Conservation (phyloP, 371 early-diverging fungal species). For the Mortierella sp. region DNA sequence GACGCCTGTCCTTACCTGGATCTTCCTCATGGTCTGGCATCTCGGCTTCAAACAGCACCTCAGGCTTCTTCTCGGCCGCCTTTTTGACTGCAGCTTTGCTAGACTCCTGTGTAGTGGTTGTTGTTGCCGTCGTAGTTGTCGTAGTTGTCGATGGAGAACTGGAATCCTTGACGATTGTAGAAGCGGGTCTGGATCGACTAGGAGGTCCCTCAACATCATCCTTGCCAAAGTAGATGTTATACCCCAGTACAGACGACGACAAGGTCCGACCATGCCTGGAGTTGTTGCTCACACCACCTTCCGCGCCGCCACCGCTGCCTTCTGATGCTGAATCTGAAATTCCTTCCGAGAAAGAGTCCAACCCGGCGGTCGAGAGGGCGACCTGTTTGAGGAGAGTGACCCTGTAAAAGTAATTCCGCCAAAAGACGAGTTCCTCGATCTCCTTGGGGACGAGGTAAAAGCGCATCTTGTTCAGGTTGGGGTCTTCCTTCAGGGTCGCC, state of each 20-base stretch:
- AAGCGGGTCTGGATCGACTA: slow-evolving; percentile 23
- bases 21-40: slow-evolving; percentile 57
- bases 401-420: slow-evolving; percentile 86
- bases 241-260: slow-evolving; percentile 38
- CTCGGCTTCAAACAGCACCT: slow-evolving; percentile 49
- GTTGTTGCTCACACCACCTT: slow-evolving; percentile 6
- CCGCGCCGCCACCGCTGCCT: not conserved
- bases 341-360: not conserved
- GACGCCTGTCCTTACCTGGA: slow-evolving; percentile 31
- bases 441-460: slow-evolving; percentile 78
- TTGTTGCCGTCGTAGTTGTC: not conserved
- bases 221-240: slow-evolving; percentile 56
- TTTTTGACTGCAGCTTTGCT: slow-evolving; percentile 19
- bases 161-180: slow-evolving; percentile 21
- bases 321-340: not conserved
- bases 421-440: slow-evolving; percentile 74
- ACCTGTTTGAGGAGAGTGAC: slow-evolving; percentile 72
- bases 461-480: slow-evolving; percentile 69
- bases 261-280: slow-evolving; percentile 9
- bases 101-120: not conserved
- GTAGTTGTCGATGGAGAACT: slow-evolving; percentile 10
- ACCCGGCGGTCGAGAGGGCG: slow-evolving; percentile 29
- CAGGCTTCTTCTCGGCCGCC: slow-evolving; percentile 22
- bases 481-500: slow-evolving; percentile 72
- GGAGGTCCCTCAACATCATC: slow-evolving; percentile 43